Conservation (phyloP, 805 yeast genomes). For the Candida dajiaensis region DNA sequence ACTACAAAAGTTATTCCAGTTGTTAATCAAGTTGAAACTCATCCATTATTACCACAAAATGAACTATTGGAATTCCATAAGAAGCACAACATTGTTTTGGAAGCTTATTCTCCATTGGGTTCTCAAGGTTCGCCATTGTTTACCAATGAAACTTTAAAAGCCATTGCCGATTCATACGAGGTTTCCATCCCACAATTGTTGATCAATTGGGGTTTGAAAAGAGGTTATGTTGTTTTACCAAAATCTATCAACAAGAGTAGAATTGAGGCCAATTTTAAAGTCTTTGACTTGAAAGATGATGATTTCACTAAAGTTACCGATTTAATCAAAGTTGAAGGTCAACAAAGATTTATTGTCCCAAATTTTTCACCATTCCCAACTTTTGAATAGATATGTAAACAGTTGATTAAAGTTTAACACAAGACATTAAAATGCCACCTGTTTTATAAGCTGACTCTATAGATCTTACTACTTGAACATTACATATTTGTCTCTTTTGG, state of each 20-base stretch:
- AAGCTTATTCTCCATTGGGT: conserved; percentile 20
- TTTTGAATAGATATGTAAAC: conserved; percentile 22
- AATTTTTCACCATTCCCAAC: conserved; percentile 29
- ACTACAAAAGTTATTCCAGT: conserved; percentile 11
- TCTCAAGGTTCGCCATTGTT: conserved; percentile 9
- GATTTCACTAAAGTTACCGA: conserved; percentile 24
- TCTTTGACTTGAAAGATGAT: conserved; percentile 14
- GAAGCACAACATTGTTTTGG: conserved; percentile 10
- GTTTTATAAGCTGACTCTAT: too few species aligned
- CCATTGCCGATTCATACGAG: conserved; percentile 38
- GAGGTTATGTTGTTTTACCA: conserved; percentile 53
- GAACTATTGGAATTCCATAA: conserved; percentile 14
- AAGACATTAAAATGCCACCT: too few species aligned
- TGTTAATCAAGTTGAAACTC: conserved; percentile 20
- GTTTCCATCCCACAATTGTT: conserved; percentile 43
- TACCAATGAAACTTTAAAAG: conserved; percentile 32
- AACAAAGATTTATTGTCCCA: conserved; percentile 23
- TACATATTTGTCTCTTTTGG: too few species aligned
- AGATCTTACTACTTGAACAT: too few species aligned
- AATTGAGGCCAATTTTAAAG: conserved; percentile 29
- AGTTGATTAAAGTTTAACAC: too few species aligned
- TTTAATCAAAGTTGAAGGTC: conserved; percentile 21
- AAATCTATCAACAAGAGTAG: conserved; percentile 39
- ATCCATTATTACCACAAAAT: conserved; percentile 19
- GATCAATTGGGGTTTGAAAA: conserved; percentile 52